Conservation (phyloP, 352 stramenopile genomes). For the Pythium rishiriense region DNA sequence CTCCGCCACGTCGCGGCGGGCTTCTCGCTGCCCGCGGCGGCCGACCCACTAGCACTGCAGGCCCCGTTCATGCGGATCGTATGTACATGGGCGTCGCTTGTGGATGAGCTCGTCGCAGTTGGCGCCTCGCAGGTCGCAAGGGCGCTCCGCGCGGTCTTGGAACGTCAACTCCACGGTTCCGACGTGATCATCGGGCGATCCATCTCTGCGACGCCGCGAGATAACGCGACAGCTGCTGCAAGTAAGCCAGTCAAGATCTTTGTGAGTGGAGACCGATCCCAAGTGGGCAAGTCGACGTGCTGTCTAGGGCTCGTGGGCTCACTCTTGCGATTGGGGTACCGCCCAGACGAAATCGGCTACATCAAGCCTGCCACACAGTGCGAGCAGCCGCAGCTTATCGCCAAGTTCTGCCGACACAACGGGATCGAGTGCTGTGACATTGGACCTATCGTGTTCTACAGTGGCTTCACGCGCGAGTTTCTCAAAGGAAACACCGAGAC, state of each 20-base stretch:
- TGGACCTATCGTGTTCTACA: slow-evolving; percentile 96
- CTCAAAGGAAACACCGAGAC: slow-evolving; percentile 90
- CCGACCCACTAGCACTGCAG: neutral
- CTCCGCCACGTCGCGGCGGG: slow-evolving; percentile 25
- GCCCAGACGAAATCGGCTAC: slow-evolving; percentile 90
- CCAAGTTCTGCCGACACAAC: slow-evolving; percentile 90
- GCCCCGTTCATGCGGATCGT: slow-evolving; percentile 32
- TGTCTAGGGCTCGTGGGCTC: slow-evolving; percentile 93
- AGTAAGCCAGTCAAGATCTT: slow-evolving; percentile 53
- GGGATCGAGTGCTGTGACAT: slow-evolving; percentile 89
- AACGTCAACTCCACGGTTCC: slow-evolving; percentile 21
- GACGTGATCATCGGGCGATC: slow-evolving; percentile 16
- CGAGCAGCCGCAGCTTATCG: slow-evolving; percentile 93
- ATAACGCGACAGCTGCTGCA: neutral
- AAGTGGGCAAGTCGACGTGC: slow-evolving; percentile 96
- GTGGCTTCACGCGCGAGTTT: slow-evolving; percentile 96
- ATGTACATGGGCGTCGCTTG: slow-evolving; percentile 5
- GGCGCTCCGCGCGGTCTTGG: slow-evolving; percentile 16
- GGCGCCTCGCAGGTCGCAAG: slow-evolving; percentile 11
- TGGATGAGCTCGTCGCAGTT: slow-evolving; percentile 20
- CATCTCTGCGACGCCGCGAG: neutral
- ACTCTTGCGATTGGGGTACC: slow-evolving; percentile 75
- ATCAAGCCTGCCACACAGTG: slow-evolving; percentile 99
- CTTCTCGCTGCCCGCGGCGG: slow-evolving; percentile 1
- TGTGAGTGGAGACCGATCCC: slow-evolving; percentile 75